Evolutionary conservation across 768 basidiomycete genomes (phyloP), one percentile per base, ranked within the genome.

Genomic region (Kwoniella dendrophila): DNA sequence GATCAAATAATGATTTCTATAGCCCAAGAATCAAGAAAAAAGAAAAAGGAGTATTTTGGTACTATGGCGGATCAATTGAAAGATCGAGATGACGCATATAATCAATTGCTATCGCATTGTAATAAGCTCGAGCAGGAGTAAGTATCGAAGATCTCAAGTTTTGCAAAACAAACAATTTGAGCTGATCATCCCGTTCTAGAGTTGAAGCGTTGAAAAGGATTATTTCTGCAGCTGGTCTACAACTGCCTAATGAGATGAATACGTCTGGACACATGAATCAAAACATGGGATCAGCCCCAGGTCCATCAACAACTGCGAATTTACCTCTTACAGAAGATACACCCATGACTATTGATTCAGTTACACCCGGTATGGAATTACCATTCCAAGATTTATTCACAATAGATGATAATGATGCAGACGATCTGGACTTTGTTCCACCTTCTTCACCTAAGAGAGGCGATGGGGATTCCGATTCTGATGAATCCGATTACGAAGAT

Each of bases 1-100:
- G 24, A 2, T 18, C 41, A 14, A 11, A 43, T 45, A 20, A 22
- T 33, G 20, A 18, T 26, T 30, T 55, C 32, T 22, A 3, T 32
- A 69, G 68, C 68, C 24, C 44, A 66, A 52, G 61, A 66, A 29
- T 59, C 59, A 16, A 44, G 68, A 27, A 58, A 61, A 57, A 65
- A 66, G 58, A 65, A 69, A 48, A 60, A 62, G 36, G 67, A 63
- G 27, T 54, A 55, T n/a, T 48, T 68, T 26, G 60, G 51, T 7
- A 41, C 29, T 4, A 59, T 68, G 12, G 63, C 63, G n/a, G 62
- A 48, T 7, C 48, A 48, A 29, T 47, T 68, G 14, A 44, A 54
- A 36, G 47, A 56, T 22, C 43, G 58, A 8, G 67, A 68, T 27
- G 41, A 47, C 1, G 57, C 58, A 18, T 61, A 56, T 24, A 32